Evolutionary conservation across 1,284 basidiomycete species (phyloP), one percentile per base, ranked within the genome.

Genomic region (Fomes fomentarius): DNA sequence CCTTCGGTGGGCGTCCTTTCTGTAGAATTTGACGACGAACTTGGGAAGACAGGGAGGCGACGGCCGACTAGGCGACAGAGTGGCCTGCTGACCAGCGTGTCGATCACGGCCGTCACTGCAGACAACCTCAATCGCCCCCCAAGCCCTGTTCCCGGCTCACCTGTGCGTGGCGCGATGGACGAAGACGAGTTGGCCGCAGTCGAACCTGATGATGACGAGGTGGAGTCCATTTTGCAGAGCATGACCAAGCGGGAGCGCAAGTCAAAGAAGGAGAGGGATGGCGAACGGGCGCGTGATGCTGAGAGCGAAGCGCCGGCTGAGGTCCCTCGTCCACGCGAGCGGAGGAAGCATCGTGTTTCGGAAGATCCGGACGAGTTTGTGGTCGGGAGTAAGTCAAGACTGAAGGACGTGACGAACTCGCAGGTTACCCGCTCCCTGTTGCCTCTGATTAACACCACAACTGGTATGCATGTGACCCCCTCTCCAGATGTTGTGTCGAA

Each of bases 371-470:
- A 63, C 46, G 69, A 69, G 50, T 56, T 57, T 35, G 54, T 57
- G 12, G 68, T 70, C 55, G 71, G 70, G 53, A 72, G 74, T 62
- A 81, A 81, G 63, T 71, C 71, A 46, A 81, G 76, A 66, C 69
- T 87, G 51, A 85, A 84, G 71, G 85, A 88, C 65, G 81, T 87
- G 60, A 86, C 84, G 25, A 87, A 87, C 67, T 79, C 82, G 10
- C 75, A 73, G 25, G 71, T 69, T 58, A 69, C 66, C 43, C 74
- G 70, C 49, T 54, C 68, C 19, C 63, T 61, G 3, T 65, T 79
- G 41, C 69, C 74, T 15, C 70, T 67, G 28, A 62, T 76, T 35
- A 76, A 78, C 57, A 75, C 66, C 14, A 69, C 69, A 47, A 70
- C 61, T 64, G 62, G 64, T 69, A 52, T 19, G 61, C 56, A 31